These are phyloP conservation scores for Mortierella polycephala DNA, from an alignment of 371 early-diverging fungal genomes.

Conservation along the genomic window DNA sequence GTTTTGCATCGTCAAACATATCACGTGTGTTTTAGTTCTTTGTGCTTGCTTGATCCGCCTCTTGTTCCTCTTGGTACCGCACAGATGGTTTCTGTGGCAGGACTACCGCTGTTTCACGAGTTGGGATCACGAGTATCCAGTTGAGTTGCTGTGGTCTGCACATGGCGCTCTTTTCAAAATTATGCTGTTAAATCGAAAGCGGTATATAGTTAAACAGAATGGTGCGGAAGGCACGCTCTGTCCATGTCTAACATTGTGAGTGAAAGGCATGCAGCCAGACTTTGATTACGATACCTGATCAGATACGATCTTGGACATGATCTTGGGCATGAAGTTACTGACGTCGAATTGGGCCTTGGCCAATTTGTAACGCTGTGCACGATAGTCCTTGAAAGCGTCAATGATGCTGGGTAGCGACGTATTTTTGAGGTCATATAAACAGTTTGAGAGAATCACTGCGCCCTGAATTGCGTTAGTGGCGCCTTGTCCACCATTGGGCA, in stretches of 20 bases:
- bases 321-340: conserved; percentile 15
- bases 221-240: too few species aligned
- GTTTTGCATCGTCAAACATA: too few species aligned
- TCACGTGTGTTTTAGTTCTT: too few species aligned
- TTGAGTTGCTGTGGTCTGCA: conserved; percentile 31
- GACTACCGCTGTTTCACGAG: conserved; percentile 3
- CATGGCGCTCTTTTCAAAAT: conserved; percentile 1
- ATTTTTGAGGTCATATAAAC: conserved; percentile 17
- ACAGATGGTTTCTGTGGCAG: conserved; percentile 18
- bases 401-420: conserved; percentile 5
- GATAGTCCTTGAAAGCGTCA: conserved; percentile 18
- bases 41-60: too few species aligned
- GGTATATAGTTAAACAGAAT: too few species aligned
- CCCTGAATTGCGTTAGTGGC: conserved; percentile 41
- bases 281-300: conserved; percentile 13
- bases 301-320: too few species aligned
- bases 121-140: conserved; percentile 4
- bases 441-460: conserved; percentile 31
- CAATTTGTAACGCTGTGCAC: conserved; percentile 19
- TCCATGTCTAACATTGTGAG: too few species aligned
- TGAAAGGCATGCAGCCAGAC: too few species aligned
- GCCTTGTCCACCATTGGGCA: conserved; percentile 19
- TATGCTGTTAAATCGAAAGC: neutral
- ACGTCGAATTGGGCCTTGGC: conserved; percentile 27
- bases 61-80: conserved; percentile 18